Conservation (phyloP, 139 green algal species). For the Choricystis sp. region DNA sequence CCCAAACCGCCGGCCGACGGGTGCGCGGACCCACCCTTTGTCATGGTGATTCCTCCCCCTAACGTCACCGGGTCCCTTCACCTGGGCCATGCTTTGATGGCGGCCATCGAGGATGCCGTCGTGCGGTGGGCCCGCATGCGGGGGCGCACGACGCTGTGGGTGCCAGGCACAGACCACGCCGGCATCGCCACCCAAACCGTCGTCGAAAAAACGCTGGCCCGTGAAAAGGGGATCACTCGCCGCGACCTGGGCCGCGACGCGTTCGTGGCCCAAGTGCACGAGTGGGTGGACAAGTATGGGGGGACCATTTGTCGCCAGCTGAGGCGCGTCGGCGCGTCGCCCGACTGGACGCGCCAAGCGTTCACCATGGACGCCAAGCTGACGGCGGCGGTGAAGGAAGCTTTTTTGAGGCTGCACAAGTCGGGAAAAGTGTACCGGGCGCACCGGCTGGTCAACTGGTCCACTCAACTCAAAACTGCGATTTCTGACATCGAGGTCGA, state of each 20-base stretch:
- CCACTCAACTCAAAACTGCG: slow-evolving; percentile 74
- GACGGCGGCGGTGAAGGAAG: slow-evolving; percentile 41
- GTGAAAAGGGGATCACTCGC: slow-evolving; percentile 54
- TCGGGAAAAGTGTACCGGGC: slow-evolving; percentile 88
- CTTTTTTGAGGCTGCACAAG: slow-evolving; percentile 51
- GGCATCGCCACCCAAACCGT: slow-evolving; percentile 84
- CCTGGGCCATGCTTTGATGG: slow-evolving; percentile 80
- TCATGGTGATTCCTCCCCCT: slow-evolving; percentile 95
- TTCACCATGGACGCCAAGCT: slow-evolving; percentile 96
- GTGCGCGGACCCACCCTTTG: slow-evolving; percentile 54
- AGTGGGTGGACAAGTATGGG: slow-evolving; percentile 81
- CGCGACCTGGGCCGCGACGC: slow-evolving; percentile 89
- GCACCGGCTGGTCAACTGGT: slow-evolving; percentile 98
- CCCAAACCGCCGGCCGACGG: slow-evolving; percentile 21
- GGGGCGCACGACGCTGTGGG: slow-evolving; percentile 85
- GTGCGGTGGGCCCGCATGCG: slow-evolving; percentile 85
- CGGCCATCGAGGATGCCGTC: slow-evolving; percentile 17
- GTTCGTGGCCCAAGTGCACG: slow-evolving; percentile 77
- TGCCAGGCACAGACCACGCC: slow-evolving; percentile 93
- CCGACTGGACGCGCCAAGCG: slow-evolving; percentile 70
- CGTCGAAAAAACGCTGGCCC: slow-evolving; percentile 90
- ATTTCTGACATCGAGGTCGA: slow-evolving; percentile 98
- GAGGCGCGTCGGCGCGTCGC: slow-evolving; percentile 63
- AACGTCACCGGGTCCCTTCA: slow-evolving; percentile 97
- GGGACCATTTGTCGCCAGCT: slow-evolving; percentile 76